Base-by-base conservation (phyloP, 108 stramenopile species). In the Cyclotella choctawhatcheeana region DNA sequence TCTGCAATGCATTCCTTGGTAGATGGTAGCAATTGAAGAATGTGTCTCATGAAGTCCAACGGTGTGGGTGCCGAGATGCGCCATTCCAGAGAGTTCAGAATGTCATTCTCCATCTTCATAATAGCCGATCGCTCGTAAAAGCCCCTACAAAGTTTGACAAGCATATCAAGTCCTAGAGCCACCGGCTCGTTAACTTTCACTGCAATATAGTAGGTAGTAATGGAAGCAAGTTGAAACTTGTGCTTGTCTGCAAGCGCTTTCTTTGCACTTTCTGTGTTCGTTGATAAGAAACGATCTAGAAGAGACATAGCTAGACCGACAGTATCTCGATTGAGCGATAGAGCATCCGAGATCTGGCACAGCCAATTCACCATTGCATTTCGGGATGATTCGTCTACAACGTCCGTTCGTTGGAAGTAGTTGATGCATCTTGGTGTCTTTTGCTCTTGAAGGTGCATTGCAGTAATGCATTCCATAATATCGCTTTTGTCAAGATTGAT, bases 151-250 rank as follows among this genome's bases (percentile, higher is more conserved):
- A 79, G 32, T 32, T 69, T 52, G 7, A 58, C 52, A 0, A 79
- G 74, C 55, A 83, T 33, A 47, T 79, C 73, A 7, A 83, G 22
- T 0, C 77, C 73, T 2, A 79, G 26, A 47, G 63, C 69, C 5
- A 79, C 79, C 25, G 79, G 79, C 44, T 88, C 87, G 69, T 85
- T 56, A n/a, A 90, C 81, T 61, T 93, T 93, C 40, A 90, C 84
- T 30, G 92, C 86, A 13, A 84, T 83, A 84, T 88, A 93, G 30
- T 89, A 75, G 10, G 76, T 45, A 25, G 88, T 71, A 51, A 93
- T 73, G 44, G 84, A 79, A n/a, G 86, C 92, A 17, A 93, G 76
- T 54, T 93, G 92, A 69, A 83, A 93, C 43, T 61, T 40, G 48
- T 73, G 61, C 27, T 82, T 75, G 56, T 64, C 34, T n/a, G 50